A percentile compares a stretch with the other conserved stretches of the same genome.
Evolutionary conservation across 306 rosid species (phyloP).

Genomic region (Clitoria ternatea): DNA sequence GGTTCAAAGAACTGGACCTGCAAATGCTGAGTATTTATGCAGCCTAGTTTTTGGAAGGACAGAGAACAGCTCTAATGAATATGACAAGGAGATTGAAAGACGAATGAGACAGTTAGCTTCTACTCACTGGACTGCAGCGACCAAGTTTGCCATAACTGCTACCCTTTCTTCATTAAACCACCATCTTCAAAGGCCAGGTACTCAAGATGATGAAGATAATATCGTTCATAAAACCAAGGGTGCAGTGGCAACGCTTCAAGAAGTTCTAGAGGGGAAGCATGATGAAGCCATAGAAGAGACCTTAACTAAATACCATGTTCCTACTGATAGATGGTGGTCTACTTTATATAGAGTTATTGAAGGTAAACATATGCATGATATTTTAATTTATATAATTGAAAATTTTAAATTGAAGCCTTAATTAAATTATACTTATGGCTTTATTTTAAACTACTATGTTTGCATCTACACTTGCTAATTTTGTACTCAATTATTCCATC

Average conservation of each 20-base stretch:
- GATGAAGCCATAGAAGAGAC: slow-evolving; percentile 48
- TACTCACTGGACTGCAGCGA: slow-evolving; percentile 47
- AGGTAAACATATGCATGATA: slow-evolving; percentile 33
- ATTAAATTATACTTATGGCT: background rate
- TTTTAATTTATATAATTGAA: no score
- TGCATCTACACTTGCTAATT: background rate
- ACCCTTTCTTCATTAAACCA: slow-evolving; percentile 50
- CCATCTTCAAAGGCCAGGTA: slow-evolving; percentile 45
- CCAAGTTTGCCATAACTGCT: slow-evolving; percentile 49
- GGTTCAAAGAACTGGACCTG: slow-evolving; percentile 83
- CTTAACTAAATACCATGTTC: slow-evolving; percentile 34
- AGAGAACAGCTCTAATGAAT: slow-evolving; percentile 20
- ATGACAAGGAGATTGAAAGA: slow-evolving; percentile 17
- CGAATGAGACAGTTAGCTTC: slow-evolving; percentile 36
- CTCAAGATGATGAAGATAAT: slow-evolving; percentile 32
- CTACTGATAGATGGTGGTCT: slow-evolving; percentile 63
- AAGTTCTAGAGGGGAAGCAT: slow-evolving; percentile 64
- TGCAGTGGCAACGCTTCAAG: slow-evolving; percentile 64
- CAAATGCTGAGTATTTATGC: slow-evolving; percentile 69
- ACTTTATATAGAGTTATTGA: slow-evolving; percentile 57
- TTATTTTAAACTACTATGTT: background rate
- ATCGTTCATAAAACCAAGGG: slow-evolving; percentile 51
- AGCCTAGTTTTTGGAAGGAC: slow-evolving; percentile 44
- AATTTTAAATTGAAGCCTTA: no score
- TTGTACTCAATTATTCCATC: slow-evolving; percentile 2